Evolutionary conservation across 805 yeast genomes (phyloP).

Genomic region (Saturnispora quitensis): DNA sequence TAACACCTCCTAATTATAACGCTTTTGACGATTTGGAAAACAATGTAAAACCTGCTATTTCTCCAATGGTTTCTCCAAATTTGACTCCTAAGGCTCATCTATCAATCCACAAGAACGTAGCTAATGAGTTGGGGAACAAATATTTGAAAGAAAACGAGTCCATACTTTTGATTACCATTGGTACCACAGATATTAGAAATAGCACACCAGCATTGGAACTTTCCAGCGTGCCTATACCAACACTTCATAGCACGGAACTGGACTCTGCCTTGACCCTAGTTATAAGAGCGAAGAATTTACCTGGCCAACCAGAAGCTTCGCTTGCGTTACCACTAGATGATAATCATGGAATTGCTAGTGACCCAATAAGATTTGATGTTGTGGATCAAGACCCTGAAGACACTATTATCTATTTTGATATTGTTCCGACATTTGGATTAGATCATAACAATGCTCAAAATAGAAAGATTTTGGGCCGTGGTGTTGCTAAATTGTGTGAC

Average conservation of each 20-base stretch:
- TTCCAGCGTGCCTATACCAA: slow-evolving; percentile 65
- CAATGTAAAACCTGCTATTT: slow-evolving; percentile 16
- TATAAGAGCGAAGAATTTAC: slow-evolving; percentile 35
- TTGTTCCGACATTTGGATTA: slow-evolving; percentile 75
- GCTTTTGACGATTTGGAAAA: slow-evolving; percentile 22
- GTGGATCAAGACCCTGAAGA: slow-evolving; percentile 37
- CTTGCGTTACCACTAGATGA: slow-evolving; percentile 81
- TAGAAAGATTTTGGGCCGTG: slow-evolving; percentile 61
- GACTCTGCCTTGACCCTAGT: slow-evolving; percentile 81
- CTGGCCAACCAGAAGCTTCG: slow-evolving; percentile 46
- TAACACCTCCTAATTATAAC: slow-evolving; percentile 42
- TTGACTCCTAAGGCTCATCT: background rate
- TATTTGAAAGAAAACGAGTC: slow-evolving; percentile 57
- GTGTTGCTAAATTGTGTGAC: slow-evolving; percentile 60
- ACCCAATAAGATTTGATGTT: slow-evolving; percentile 67
- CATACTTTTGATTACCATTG: slow-evolving; percentile 71
- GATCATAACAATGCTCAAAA: slow-evolving; percentile 13
- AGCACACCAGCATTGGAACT: slow-evolving; percentile 51
- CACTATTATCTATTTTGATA: slow-evolving; percentile 64
- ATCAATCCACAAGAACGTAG: slow-evolving; percentile 1
- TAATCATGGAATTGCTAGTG: slow-evolving; percentile 55
- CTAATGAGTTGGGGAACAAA: slow-evolving; percentile 68
- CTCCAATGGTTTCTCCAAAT: slow-evolving; percentile 30
- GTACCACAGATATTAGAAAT: slow-evolving; percentile 72
- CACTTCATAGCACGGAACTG: slow-evolving; percentile 70